A percentile compares a stretch with the other conserved stretches of the same genome.
These are phyloP conservation scores for Tricholoma bakamatsutake DNA, from an alignment of 768 basidiomycete species.

Conservation along the genomic window DNA sequence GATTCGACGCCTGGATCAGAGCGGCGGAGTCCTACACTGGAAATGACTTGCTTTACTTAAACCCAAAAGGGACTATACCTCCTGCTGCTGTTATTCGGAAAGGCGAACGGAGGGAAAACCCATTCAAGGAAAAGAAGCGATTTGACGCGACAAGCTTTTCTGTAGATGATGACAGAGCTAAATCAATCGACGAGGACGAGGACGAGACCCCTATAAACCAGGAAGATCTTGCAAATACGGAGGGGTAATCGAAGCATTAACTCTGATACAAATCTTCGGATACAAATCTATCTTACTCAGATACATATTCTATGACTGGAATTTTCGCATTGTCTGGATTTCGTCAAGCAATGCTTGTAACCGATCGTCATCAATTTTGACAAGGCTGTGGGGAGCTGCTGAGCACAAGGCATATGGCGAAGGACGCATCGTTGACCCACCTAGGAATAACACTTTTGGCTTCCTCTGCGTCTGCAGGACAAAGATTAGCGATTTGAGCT, in stretches of 20 bases:
- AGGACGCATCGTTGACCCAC: slow-evolving; percentile 29
- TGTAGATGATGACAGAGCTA: slow-evolving; percentile 22
- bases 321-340: slow-evolving; percentile 87
- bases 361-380: slow-evolving; percentile 84
- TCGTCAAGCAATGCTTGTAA: slow-evolving; percentile 79
- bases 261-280: too few relatives aligned
- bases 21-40: slow-evolving; percentile 72
- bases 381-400: slow-evolving; percentile 45
- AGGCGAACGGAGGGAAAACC: slow-evolving; percentile 47
- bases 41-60: slow-evolving; percentile 73
- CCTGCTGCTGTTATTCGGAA: slow-evolving; percentile 58
- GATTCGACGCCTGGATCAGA: slow-evolving; percentile 83
- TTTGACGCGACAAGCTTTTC: slow-evolving; percentile 62
- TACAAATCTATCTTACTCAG: not conserved
- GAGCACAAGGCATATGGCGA: not conserved
- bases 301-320: slow-evolving; percentile 47
- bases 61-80: slow-evolving; percentile 73
- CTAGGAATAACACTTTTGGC: slow-evolving; percentile 90
- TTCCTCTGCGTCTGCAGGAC: slow-evolving; percentile 84
- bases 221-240: slow-evolving; percentile 43
- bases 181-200: slow-evolving; percentile 27
- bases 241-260: slow-evolving; percentile 32
- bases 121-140: slow-evolving; percentile 62
- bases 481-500: slow-evolving; percentile 88
- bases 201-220: slow-evolving; percentile 34